Conservation (phyloP, 208 protist species). For the Crithidia brevicula region DNA sequence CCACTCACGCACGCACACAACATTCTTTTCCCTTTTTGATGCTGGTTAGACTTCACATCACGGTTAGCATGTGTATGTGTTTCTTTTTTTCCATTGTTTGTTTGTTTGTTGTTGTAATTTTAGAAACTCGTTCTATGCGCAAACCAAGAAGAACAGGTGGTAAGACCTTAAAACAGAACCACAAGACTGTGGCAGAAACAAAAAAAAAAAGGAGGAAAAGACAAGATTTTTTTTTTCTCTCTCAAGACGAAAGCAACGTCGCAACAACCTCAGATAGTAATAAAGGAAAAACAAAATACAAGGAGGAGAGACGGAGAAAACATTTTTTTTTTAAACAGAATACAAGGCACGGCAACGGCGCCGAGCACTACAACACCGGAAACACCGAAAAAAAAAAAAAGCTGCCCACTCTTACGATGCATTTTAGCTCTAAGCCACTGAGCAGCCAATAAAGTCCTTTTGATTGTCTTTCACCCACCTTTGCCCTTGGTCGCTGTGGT, state of each 20-base stretch:
- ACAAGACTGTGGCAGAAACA: background rate
- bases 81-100: background rate
- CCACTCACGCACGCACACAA: background rate
- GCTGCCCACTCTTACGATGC: background rate
- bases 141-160: conserved; percentile 6
- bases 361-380: background rate
- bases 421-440: background rate
- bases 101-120: background rate
- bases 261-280: no score
- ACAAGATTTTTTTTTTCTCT: background rate
- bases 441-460: no score
- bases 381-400: background rate
- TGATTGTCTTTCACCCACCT: no score
- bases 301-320: background rate
- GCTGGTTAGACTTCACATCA: no score
- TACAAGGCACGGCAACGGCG: background rate
- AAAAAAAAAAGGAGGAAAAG: background rate
- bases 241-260: no score
- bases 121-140: conserved; percentile 1
- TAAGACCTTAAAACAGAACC: conserved; percentile 6
- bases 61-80: no score
- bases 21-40: background rate
- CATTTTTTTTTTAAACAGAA: no score
- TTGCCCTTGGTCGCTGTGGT: no score
- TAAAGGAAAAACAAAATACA: no score